phyloP scores from a whole-genome alignment of 2,329 filamentous ascomycete species.

The Curvularia verruculosa region DNA sequence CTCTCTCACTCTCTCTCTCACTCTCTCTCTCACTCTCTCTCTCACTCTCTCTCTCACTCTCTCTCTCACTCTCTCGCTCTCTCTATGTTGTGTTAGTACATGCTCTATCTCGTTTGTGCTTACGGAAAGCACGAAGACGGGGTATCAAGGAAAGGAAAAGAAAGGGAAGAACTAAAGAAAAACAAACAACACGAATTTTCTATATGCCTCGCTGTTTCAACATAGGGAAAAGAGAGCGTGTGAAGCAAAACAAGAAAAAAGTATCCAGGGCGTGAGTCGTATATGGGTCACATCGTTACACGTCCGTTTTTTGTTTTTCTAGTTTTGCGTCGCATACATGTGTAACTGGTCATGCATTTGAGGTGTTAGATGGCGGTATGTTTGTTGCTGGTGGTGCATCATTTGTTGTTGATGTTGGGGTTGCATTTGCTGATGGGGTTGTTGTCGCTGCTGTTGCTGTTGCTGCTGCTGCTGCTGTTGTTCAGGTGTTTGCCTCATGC shows the following conservation, averaged over 20 bases:
- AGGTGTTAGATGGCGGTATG: conserved; percentile 24
- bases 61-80: background rate
- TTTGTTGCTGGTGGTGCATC: conserved; percentile 27
- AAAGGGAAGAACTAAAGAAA: conserved; percentile 19
- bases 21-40: background rate
- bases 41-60: background rate
- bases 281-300: conserved; percentile 7
- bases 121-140: background rate
- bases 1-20: too few relatives aligned
- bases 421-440: conserved; percentile 21
- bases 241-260: background rate
- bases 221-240: conserved; percentile 1
- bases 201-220: conserved; percentile 27
- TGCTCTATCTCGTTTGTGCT: background rate
- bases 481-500: conserved; percentile 29
- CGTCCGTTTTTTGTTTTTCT: conserved; percentile 7
- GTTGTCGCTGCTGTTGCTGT: background rate
- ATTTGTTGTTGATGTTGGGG: conserved; percentile 32
- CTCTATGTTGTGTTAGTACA: background rate
- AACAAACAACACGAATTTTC: conserved; percentile 19
- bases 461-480: conserved; percentile 23
- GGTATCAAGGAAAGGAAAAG: conserved; percentile 1
- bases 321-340: conserved; percentile 31
- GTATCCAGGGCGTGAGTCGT: conserved; percentile 5
- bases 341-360: conserved; percentile 35